Percentiles rank a stretch among this genome's conserved stretches.
Conservation (phyloP, 441 rosid species). For the Croton setiger region DNA sequence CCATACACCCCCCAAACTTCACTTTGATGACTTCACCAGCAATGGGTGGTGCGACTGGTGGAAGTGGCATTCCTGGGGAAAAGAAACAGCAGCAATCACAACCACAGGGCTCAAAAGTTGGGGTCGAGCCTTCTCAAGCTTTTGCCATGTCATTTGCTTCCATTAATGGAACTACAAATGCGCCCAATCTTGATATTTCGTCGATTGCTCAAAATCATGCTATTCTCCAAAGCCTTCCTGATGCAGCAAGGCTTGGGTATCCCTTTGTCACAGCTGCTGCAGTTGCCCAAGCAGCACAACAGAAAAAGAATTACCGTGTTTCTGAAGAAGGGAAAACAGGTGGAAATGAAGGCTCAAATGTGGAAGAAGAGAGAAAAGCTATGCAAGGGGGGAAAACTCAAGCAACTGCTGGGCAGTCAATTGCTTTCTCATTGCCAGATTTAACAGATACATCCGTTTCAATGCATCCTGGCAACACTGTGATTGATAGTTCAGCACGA, state of each 20-base stretch:
- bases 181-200: constrained; percentile 62
- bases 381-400: constrained; percentile 51
- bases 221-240: constrained; percentile 68
- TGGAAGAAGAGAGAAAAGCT: constrained; percentile 72
- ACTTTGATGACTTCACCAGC: constrained; percentile 58
- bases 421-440: constrained; percentile 80
- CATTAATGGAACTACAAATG: constrained; percentile 48
- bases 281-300: constrained; percentile 69
- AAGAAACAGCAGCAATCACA: constrained; percentile 58
- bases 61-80: constrained; percentile 46
- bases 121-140: constrained; percentile 68
- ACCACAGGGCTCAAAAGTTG: constrained; percentile 50
- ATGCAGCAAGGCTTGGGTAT: constrained; percentile 61
- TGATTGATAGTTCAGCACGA: constrained; percentile 75
- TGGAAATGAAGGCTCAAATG: constrained; percentile 37
- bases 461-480: constrained; percentile 48
- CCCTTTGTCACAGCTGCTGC: constrained; percentile 59
- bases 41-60: constrained; percentile 39
- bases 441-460: constrained; percentile 54
- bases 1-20: constrained; percentile 60
- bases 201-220: constrained; percentile 69
- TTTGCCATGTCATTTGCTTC: constrained; percentile 88
- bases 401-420: constrained; percentile 55
- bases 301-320: constrained; percentile 61
- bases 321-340: constrained; percentile 68